A percentile compares a stretch with the other conserved stretches of the same genome.
Evolutionary conservation across 768 basidiomycete species (phyloP).

Genomic region (Candolleomyces aberdarensis): DNA sequence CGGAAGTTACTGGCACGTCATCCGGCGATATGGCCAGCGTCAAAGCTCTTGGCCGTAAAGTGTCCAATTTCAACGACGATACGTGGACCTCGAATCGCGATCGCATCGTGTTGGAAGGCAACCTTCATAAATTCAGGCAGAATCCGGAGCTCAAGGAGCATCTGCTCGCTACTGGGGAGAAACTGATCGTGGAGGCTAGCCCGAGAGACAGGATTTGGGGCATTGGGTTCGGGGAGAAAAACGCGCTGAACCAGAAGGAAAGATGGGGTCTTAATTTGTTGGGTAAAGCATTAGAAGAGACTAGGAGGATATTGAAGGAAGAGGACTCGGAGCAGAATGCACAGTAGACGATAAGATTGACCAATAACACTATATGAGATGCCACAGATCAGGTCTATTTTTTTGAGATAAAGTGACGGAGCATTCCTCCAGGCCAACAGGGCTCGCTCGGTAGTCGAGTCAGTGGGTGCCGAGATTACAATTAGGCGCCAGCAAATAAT

Average conservation of each 20-base stretch:
- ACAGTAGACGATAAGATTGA: neutral
- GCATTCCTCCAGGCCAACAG: too few species aligned
- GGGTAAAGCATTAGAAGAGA: slow-evolving; percentile 45
- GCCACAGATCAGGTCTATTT: neutral
- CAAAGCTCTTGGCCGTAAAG: slow-evolving; percentile 53
- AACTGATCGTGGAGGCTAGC: slow-evolving; percentile 54
- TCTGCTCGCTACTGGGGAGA: slow-evolving; percentile 46
- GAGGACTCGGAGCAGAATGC: slow-evolving; percentile 14
- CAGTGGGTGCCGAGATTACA: too few species aligned
- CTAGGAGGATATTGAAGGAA: slow-evolving; percentile 31
- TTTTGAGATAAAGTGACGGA: neutral
- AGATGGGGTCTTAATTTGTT: slow-evolving; percentile 59
- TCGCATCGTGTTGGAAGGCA: slow-evolving; percentile 52
- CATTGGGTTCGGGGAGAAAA: slow-evolving; percentile 50
- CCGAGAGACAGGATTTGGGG: slow-evolving; percentile 64
- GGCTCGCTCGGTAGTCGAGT: too few species aligned
- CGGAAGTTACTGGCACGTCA: slow-evolving; percentile 30
- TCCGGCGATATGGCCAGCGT: slow-evolving; percentile 37
- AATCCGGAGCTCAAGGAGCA: slow-evolving; percentile 37
- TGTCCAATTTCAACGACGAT: slow-evolving; percentile 44
- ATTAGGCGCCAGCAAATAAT: too few species aligned
- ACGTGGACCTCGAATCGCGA: slow-evolving; percentile 45
- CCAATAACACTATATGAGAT: neutral
- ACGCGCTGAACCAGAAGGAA: slow-evolving; percentile 37
- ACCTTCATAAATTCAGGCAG: slow-evolving; percentile 51